Conservation (phyloP, 2,329 filamentous ascomycete species). For the Fusarium anguioides region DNA sequence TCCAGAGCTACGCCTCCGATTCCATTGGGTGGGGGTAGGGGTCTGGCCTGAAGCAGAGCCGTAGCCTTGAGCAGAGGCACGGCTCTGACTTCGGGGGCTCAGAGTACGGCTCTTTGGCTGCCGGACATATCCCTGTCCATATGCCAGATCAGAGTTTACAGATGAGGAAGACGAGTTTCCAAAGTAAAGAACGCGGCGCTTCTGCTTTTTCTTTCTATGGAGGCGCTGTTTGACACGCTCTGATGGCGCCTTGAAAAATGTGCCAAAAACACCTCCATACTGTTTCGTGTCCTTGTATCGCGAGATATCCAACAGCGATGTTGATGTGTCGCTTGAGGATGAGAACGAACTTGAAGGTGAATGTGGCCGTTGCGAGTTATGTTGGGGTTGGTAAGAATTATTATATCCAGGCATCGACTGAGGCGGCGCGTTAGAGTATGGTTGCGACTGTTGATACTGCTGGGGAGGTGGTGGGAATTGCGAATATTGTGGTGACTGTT, state of each 20-base stretch:
- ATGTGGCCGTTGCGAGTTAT: constrained; percentile 43
- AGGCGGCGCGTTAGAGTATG: constrained; percentile 32
- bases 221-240: constrained; percentile 56
- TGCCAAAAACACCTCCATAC: constrained; percentile 66
- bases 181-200: constrained; percentile 67
- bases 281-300: constrained; percentile 59
- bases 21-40: constrained; percentile 26
- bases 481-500: constrained; percentile 37
- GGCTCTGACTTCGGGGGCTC: constrained; percentile 43
- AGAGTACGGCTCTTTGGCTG: constrained; percentile 48
- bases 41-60: constrained; percentile 17
- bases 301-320: constrained; percentile 75
- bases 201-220: constrained; percentile 56
- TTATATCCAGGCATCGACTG: constrained; percentile 36
- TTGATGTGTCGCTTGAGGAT: constrained; percentile 64
- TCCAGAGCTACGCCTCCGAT: constrained; percentile 33
- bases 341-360: constrained; percentile 52
- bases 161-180: constrained; percentile 74
- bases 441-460: constrained; percentile 34
- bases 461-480: constrained; percentile 25
- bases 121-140: constrained; percentile 70
- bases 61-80: constrained; percentile 31
- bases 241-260: constrained; percentile 72
- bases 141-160: constrained; percentile 75
- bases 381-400: constrained; percentile 27